Evolutionary conservation across 768 basidiomycete species (phyloP), one percentile per base, ranked within the genome.

Genomic region (Dictyophora rubrovolvata): DNA sequence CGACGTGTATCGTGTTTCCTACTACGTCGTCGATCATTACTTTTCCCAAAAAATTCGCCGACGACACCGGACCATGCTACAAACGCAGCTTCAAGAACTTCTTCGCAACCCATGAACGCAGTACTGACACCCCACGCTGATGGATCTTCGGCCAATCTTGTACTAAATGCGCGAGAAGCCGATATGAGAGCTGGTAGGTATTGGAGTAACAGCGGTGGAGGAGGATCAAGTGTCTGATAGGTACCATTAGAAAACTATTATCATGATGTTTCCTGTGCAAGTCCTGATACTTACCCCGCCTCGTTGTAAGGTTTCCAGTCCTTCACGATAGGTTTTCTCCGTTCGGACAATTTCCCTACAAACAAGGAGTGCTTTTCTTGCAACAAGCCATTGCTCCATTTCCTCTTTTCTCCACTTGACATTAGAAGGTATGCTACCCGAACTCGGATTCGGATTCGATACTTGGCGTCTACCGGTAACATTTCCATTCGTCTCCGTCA

Each of bases 111-210:
- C 22, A 86, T 70, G 62, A 87, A 83, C 7, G 85, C 80, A 5
- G 75, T 73, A 11, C 82, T 79, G 33, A 86, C 79, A 9, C 85
- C 85, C 73, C 77, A 79, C 2, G 81, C 82, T 48, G 82, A 84
- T 14, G 85, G 85, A 56, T 86, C 84, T 48, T 75, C 74, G 35
- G 80, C 75, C 66, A 84, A 76, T n/a, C 70, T 69, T 18, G 69
- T 69, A n/a, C 84, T 63, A 47, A 85, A 71, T 17, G 68, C 68
- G 54, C 79, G 74, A 28, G 83, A 85, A 18, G 74, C 78, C 17
- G 66, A 64, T 36, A 82, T 71, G 11, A 87, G 75, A 8, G 72
- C 74, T 17, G 74, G 78, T 14, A 82, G 70, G 62, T 85, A 78
- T 10, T 73, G 66, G 20, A 76, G 65, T 74, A 86, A 78, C 14